Evolutionary conservation across 2,329 filamentous ascomycete genomes (phyloP).

Genomic region (Biscogniauxia mediterranea): DNA sequence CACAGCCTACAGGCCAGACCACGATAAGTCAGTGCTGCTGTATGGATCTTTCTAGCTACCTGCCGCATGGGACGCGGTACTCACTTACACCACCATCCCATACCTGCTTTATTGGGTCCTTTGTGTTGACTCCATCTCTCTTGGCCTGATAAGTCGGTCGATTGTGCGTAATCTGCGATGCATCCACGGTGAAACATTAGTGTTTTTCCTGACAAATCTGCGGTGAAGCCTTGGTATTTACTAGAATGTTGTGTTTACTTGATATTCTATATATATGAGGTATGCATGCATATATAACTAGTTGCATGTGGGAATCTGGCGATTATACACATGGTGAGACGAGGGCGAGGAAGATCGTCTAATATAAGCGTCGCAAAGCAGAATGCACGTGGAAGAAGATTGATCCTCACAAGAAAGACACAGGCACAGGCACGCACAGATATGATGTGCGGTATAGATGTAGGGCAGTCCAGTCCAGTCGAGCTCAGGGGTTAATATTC

Average conservation of each 20-base stretch:
- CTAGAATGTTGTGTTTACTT: neutral
- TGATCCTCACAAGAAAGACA: neutral
- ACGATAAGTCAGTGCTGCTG: neutral
- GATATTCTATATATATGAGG: neutral
- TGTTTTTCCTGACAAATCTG: neutral
- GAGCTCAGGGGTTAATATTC: neutral
- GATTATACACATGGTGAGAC: neutral
- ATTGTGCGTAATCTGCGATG: neutral
- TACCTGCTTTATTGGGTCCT: neutral
- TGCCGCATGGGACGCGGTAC: no score
- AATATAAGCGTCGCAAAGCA: neutral
- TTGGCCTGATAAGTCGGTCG: neutral
- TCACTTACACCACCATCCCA: no score
- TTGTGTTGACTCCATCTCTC: neutral
- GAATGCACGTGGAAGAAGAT: neutral
- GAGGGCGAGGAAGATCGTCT: neutral
- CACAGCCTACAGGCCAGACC: neutral
- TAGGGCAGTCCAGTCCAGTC: neutral
- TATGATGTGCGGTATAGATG: neutral
- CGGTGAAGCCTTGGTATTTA: neutral
- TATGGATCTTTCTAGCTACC: no score
- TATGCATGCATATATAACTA: neutral
- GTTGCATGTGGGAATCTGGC: neutral
- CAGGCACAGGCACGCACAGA: neutral
- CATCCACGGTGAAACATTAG: neutral